Evolutionary conservation across 2,329 filamentous ascomycete species (phyloP).

Genomic region (Scedosporium dehoogii): DNA sequence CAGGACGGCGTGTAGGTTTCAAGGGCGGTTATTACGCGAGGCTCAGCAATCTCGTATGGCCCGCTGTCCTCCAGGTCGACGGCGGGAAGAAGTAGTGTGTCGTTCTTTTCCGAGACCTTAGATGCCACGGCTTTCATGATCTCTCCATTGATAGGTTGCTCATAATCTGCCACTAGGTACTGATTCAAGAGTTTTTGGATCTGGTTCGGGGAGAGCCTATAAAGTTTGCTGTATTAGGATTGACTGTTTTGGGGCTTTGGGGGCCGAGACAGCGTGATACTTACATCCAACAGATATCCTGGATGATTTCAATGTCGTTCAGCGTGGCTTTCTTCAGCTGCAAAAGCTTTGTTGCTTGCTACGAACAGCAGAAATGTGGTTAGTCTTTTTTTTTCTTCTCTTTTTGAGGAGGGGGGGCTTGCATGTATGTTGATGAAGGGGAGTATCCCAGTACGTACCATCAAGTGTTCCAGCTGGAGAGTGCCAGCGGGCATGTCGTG

Average conservation of each 20-base stretch:
- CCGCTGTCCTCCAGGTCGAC: conserved; percentile 99
- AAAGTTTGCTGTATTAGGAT: conserved; percentile 1
- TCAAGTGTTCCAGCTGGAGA: conserved; percentile 91
- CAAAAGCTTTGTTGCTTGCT: conserved; percentile 96
- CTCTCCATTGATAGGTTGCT: conserved; percentile 98
- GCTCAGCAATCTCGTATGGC: conserved; percentile 96
- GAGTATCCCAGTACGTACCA: conserved; percentile 44
- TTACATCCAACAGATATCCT: conserved; percentile 99
- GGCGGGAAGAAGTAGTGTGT: conserved; percentile 83
- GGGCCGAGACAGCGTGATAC: conserved; percentile 23
- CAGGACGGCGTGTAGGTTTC: conserved; percentile 98
- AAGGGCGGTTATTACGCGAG: conserved; percentile 85
- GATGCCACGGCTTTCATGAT: conserved; percentile 99
- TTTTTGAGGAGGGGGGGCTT: too few relatives aligned
- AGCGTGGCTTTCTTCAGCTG: conserved; percentile 98
- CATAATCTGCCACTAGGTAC: conserved; percentile 96
- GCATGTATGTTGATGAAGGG: too few relatives aligned
- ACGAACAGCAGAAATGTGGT: conserved; percentile 4
- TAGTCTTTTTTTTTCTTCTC: not conserved
- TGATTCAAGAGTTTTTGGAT: conserved; percentile 99
- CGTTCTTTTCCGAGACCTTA: conserved; percentile 94
- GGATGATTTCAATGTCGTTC: conserved; percentile 99
- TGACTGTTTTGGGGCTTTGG: not conserved
- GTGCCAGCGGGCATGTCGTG: conserved; percentile 99
- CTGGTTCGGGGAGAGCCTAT: conserved; percentile 90